These are phyloP conservation scores for Paecilomyces sp. DNA, from an alignment of 2,329 filamentous ascomycete genomes.

Conservation along the genomic window DNA sequence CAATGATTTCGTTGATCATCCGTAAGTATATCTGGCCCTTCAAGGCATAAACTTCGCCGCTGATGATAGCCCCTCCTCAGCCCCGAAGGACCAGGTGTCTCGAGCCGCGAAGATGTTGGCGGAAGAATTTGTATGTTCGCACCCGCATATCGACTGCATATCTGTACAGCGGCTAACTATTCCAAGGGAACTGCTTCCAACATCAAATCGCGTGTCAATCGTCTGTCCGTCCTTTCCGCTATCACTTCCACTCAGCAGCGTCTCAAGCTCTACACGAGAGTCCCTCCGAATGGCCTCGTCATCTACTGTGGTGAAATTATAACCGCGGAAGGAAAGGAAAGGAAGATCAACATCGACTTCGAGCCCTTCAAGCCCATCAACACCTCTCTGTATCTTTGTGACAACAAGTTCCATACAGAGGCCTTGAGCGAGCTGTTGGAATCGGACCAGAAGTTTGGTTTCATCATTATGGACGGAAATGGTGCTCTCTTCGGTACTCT, in stretches of 20 bases:
- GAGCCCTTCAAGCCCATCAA: conserved; percentile 99
- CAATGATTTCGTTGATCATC: conserved; percentile 99
- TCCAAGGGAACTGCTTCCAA: conserved; percentile 89
- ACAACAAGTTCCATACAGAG: conserved; percentile 99
- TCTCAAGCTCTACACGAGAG: conserved; percentile 98
- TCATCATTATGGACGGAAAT: conserved; percentile 99
- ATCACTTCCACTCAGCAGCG: conserved; percentile 99
- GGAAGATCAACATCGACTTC: conserved; percentile 99
- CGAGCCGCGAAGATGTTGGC: conserved; percentile 98
- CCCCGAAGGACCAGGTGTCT: conserved; percentile 96
- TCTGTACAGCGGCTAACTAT: conserved; percentile 5
- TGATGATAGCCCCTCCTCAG: conserved; percentile 40
- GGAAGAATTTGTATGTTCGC: conserved; percentile 84
- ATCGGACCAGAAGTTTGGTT: conserved; percentile 98
- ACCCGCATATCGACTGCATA: neutral
- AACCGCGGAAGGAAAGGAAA: conserved; percentile 95
- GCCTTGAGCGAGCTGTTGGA: conserved; percentile 93
- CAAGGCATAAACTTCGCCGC: conserved; percentile 1
- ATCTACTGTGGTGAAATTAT: conserved; percentile 99
- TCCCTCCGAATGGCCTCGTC: conserved; percentile 93
- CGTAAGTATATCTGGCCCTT: conserved; percentile 51
- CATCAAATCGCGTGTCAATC: conserved; percentile 99
- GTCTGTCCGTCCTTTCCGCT: conserved; percentile 93
- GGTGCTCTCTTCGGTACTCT: conserved; percentile 94
- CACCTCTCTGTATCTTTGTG: conserved; percentile 96